phyloP scores from a whole-genome alignment of 192 early-diverging fungal species.

The Linderina pennispora region DNA sequence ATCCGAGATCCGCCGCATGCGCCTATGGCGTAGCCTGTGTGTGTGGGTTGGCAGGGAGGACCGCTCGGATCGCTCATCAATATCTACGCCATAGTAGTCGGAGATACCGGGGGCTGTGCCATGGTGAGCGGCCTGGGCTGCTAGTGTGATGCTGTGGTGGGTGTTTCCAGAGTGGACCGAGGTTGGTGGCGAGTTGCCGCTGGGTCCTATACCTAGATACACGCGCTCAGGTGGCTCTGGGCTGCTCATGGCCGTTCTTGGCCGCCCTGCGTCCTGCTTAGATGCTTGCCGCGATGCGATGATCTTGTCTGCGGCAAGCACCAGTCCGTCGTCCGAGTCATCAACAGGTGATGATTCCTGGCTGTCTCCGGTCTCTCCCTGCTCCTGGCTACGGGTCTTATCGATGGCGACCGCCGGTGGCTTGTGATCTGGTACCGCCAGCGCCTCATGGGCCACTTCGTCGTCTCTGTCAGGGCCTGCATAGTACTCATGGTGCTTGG shows the following conservation, averaged over 20 bases:
- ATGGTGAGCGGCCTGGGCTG: neutral
- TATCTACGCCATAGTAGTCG: too few relatives aligned
- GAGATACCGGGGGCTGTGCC: too few relatives aligned
- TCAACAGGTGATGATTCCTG: neutral
- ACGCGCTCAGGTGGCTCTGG: conserved; percentile 12
- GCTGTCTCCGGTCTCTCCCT: neutral
- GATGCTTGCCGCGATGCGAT: conserved; percentile 13
- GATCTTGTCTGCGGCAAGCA: conserved; percentile 20
- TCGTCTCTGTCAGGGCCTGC: neutral
- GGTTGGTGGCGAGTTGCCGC: neutral
- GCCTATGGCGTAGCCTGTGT: too few relatives aligned
- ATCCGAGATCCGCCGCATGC: too few relatives aligned
- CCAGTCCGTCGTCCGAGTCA: conserved; percentile 12
- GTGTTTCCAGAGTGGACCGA: neutral
- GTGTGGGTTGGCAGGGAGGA: too few relatives aligned
- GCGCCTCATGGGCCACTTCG: neutral
- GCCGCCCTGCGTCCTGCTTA: conserved; percentile 7
- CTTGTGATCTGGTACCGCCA: neutral
- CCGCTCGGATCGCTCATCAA: too few relatives aligned
- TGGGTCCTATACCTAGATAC: neutral
- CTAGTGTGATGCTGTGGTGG: neutral
- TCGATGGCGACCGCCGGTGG: too few relatives aligned
- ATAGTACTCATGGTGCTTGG: neutral
- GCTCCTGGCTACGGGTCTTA: neutral
- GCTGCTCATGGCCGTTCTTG: conserved; percentile 11